Evolutionary conservation across 257 asterid genomes (phyloP).

Genomic region (Nicotiana attenuata): DNA sequence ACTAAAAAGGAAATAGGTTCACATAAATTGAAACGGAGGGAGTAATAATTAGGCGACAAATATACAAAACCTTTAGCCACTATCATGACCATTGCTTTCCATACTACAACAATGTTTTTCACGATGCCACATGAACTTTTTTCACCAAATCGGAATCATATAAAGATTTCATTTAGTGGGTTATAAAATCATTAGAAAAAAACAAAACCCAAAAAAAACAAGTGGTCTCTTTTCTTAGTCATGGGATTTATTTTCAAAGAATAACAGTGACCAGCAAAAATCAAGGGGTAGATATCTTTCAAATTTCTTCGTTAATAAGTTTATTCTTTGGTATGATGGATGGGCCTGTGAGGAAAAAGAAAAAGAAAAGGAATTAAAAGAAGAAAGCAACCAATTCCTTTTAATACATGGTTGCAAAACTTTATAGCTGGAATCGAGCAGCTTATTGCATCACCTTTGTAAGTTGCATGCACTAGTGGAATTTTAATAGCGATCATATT

Average conservation of each 20-base stretch:
- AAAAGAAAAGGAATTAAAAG: background rate
- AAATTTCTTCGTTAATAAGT: background rate
- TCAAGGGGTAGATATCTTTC: background rate
- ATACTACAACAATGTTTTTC: background rate
- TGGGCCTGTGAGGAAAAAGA: background rate
- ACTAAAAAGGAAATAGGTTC: too few relatives aligned
- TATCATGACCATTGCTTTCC: background rate
- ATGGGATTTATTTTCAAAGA: background rate
- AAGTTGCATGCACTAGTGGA: background rate
- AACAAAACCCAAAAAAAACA: background rate
- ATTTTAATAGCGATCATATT: background rate
- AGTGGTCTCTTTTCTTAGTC: background rate
- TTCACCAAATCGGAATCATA: background rate
- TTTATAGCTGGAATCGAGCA: background rate
- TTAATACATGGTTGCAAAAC: background rate
- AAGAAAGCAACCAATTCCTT: background rate
- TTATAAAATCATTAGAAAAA: background rate
- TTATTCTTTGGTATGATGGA: background rate
- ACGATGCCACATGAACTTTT: background rate
- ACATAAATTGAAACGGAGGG: too few relatives aligned
- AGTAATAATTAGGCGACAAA: background rate
- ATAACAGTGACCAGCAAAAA: background rate
- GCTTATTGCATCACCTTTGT: background rate
- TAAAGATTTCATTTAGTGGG: background rate
- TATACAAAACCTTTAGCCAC: background rate